Conservation (phyloP, 1,284 basidiomycete species). For the Xerocomus nothofagi region DNA sequence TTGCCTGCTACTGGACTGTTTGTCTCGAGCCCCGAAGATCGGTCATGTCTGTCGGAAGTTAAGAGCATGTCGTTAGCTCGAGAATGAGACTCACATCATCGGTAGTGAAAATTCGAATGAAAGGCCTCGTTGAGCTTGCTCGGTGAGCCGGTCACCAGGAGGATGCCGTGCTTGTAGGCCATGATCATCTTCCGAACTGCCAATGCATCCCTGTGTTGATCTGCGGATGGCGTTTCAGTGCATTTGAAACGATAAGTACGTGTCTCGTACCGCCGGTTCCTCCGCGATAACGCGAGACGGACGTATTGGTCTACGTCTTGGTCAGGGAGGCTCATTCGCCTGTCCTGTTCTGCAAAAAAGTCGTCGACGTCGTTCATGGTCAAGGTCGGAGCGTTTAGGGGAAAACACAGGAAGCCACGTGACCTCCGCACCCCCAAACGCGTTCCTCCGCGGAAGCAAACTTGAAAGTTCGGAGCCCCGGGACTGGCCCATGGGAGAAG, state of each 20-base stretch:
- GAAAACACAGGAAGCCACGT: slow-evolving; percentile 15
- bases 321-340: slow-evolving; percentile 52
- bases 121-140: not conserved
- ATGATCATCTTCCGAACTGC: not conserved
- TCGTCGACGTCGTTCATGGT: slow-evolving; percentile 36
- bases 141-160: not conserved
- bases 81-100: slow-evolving; percentile 12
- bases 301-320: slow-evolving; percentile 43
- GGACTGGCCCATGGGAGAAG: too few relatives aligned
- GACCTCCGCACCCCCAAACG: slow-evolving; percentile 13
- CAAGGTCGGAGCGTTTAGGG: slow-evolving; percentile 7
- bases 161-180: not conserved
- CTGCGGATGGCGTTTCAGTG: slow-evolving; percentile 5
- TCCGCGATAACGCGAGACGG: slow-evolving; percentile 21
- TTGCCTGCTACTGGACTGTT: not conserved
- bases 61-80: not conserved
- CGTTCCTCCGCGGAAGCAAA: too few relatives aligned
- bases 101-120: not conserved
- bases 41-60: slow-evolving; percentile 5
- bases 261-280: slow-evolving; percentile 20
- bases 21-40: not conserved
- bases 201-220: slow-evolving; percentile 1
- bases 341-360: slow-evolving; percentile 55
- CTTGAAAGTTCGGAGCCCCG: too few relatives aligned
- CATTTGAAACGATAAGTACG: slow-evolving; percentile 3